Evolutionary conservation across 108 stramenopile genomes (phyloP), one percentile per base, ranked within the genome.

Genomic region (Discostella pseudostelligera): DNA sequence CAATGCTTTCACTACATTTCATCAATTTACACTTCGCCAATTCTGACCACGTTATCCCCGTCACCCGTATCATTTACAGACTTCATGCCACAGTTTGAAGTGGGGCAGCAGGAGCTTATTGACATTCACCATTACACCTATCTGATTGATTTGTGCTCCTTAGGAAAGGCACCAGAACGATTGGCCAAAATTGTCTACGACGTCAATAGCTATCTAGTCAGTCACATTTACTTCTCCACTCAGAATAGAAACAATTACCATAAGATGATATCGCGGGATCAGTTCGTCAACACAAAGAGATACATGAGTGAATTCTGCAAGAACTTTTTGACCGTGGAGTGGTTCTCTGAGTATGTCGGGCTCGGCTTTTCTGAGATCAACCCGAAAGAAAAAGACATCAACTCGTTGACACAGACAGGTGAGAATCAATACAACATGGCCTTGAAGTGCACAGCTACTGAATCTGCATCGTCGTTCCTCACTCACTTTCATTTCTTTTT

Each of bases 41-140:
- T 59, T 49, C 48, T 4, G 17, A 28, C 28, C 0, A 1, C 58
- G 13, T 59, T 16, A 13, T 49, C 16, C 1, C n/a, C 42, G 13
- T 57, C 42, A 42, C n/a, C 17, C 7, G 28, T 22, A 39, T 49
- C 59, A 1, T 46, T 20, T 2, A 2, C 20, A 78, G 77, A 82
- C 51, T 82, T 82, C 53, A 68, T 79, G 78, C 65, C 71, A 8
- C 81, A 82, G 48, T 82, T 78, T 56, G 81, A 82, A 59, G 70
- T 79, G 8, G 81, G 81, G 11, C 81, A 82, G 50, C 73, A 78
- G 35, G 81, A 82, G 28, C 74, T 82, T 2, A 62, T 79, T 9
- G 81, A 82, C 26, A 56, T 79, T 39, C 81, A 82, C 45, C 55
- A 76, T 54, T 78, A 82, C 69, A 74, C 72, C 39, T 82, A 78